These are phyloP conservation scores for Penicillium sumatraense DNA, from an alignment of 2,329 filamentous ascomycete genomes.

Conservation along the genomic window DNA sequence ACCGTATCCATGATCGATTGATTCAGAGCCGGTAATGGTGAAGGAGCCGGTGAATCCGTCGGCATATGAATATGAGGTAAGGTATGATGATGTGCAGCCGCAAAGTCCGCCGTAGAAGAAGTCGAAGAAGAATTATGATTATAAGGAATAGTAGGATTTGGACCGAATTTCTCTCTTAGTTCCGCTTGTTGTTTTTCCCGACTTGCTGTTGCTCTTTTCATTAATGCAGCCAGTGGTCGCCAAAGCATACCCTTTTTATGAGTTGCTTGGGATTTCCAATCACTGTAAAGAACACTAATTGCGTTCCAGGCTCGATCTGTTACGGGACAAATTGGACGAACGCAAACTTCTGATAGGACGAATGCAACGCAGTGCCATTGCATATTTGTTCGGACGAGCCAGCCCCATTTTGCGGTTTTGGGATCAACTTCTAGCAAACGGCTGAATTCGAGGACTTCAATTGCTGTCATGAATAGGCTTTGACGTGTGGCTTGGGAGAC, in stretches of 20 bases:
- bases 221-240: slow-evolving; percentile 65
- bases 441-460: slow-evolving; percentile 76
- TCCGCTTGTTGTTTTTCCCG: slow-evolving; percentile 54
- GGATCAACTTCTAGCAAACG: slow-evolving; percentile 68
- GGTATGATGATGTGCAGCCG: slow-evolving; percentile 12
- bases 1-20: neutral
- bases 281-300: slow-evolving; percentile 52
- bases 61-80: slow-evolving; percentile 29
- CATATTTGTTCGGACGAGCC: slow-evolving; percentile 67
- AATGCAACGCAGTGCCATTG: slow-evolving; percentile 70
- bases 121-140: too few relatives aligned
- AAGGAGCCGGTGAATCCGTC: neutral
- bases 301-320: slow-evolving; percentile 66
- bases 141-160: slow-evolving; percentile 7
- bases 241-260: slow-evolving; percentile 63
- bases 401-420: slow-evolving; percentile 66
- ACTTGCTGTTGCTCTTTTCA: slow-evolving; percentile 61
- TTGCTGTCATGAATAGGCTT: slow-evolving; percentile 70
- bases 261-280: slow-evolving; percentile 39
- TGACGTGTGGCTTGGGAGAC: slow-evolving; percentile 68
- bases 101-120: slow-evolving; percentile 5
- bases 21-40: slow-evolving; percentile 5
- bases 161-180: slow-evolving; percentile 25
- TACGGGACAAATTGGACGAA: slow-evolving; percentile 59
- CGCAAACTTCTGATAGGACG: slow-evolving; percentile 63